These are phyloP conservation scores for Phlyctochytrium arcticum DNA, from an alignment of 192 early-diverging fungal species.

Conservation along the genomic window DNA sequence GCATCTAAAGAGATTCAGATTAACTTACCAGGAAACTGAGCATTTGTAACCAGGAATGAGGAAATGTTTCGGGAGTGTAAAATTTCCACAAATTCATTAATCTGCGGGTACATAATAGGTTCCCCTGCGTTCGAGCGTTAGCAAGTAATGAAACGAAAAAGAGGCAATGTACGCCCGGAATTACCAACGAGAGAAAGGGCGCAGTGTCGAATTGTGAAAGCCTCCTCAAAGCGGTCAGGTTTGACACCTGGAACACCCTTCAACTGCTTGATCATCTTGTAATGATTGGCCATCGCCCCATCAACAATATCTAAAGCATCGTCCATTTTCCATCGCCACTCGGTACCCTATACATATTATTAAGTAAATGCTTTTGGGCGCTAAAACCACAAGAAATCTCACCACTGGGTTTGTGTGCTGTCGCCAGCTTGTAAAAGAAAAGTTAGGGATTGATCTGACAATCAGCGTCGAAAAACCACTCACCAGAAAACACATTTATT, in stretches of 20 bases:
- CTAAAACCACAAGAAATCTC: neutral
- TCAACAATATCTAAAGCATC: constrained; percentile 62
- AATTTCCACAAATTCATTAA: constrained; percentile 69
- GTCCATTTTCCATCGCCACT: constrained; percentile 72
- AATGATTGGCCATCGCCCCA: constrained; percentile 66
- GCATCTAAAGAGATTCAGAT: constrained; percentile 40
- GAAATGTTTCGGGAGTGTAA: constrained; percentile 64
- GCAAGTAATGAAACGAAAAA: too few species aligned
- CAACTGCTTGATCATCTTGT: constrained; percentile 70
- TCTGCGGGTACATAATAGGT: constrained; percentile 63
- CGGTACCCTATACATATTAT: constrained; percentile 33
- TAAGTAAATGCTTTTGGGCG: neutral
- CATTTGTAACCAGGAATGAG: constrained; percentile 72
- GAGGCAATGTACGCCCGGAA: too few species aligned
- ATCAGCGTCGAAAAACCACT: neutral
- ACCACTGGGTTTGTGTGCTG: constrained; percentile 71
- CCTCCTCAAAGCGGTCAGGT: constrained; percentile 69
- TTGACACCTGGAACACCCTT: constrained; percentile 73
- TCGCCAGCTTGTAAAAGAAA: constrained; percentile 52
- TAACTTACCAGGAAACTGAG: constrained; percentile 69
- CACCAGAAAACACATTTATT: constrained; percentile 72
- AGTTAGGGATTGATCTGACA: neutral
- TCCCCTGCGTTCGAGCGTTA: constrained; percentile 14
- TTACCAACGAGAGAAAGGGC: constrained; percentile 66
- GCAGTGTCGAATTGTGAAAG: constrained; percentile 57